phyloP scores from a whole-genome alignment of 768 basidiomycete genomes.

The Mycena epipterygia region DNA sequence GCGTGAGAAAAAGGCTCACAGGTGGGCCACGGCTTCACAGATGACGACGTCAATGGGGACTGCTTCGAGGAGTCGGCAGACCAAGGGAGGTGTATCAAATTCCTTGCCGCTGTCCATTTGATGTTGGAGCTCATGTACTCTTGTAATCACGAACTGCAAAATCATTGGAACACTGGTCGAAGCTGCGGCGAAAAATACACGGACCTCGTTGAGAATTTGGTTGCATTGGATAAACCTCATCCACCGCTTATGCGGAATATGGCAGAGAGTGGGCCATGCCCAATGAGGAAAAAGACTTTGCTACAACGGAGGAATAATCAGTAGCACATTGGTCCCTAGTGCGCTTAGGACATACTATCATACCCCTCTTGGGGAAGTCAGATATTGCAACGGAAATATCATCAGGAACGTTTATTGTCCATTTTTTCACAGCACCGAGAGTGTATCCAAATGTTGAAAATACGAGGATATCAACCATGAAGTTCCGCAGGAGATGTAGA shows the following conservation, averaged over 20 bases:
- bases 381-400: not conserved
- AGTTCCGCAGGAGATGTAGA: constrained; percentile 2
- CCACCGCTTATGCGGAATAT: constrained; percentile 77
- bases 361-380: not conserved
- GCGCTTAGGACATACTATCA: not conserved
- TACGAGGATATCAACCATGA: not conserved
- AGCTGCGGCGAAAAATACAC: not conserved
- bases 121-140: constrained; percentile 80
- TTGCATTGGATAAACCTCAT: constrained; percentile 81
- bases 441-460: constrained; percentile 9
- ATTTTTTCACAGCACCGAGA: not conserved
- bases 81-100: constrained; percentile 69
- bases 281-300: constrained; percentile 76
- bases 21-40: constrained; percentile 83
- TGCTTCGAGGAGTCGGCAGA: constrained; percentile 73
- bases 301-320: constrained; percentile 46
- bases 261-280: constrained; percentile 78
- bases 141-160: constrained; percentile 71
- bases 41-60: constrained; percentile 81
- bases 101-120: constrained; percentile 74
- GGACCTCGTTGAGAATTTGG: constrained; percentile 74
- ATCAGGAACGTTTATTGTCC: not conserved
- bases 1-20: constrained; percentile 57
- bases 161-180: not conserved
- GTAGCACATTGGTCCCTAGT: not conserved